Conservation (phyloP, 805 yeast species). For the Saturnispora besseyi region DNA sequence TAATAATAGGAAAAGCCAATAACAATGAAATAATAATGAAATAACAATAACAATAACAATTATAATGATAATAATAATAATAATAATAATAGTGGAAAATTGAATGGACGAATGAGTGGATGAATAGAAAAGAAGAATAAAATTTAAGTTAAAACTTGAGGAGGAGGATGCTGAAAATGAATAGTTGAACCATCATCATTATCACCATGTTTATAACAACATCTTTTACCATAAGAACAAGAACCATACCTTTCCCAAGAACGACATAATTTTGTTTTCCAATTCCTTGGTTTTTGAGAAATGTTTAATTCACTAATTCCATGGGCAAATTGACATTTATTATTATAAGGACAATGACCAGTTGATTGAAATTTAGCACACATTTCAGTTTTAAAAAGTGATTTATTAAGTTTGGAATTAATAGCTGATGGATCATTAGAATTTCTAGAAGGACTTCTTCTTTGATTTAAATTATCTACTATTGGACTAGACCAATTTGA, state of each 20-base stretch:
- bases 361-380: conserved; percentile 70
- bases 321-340: conserved; percentile 92
- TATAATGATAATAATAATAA: too few species aligned
- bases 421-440: background rate
- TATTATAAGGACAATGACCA: conserved; percentile 77
- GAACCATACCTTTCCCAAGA: conserved; percentile 77
- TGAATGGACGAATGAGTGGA: too few species aligned
- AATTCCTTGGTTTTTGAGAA: conserved; percentile 68
- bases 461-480: background rate
- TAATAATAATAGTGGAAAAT: too few species aligned
- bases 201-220: conserved; percentile 80
- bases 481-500: background rate
- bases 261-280: conserved; percentile 86
- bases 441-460: background rate
- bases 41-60: too few species aligned
- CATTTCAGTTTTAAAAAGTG: conserved; percentile 78
- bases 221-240: conserved; percentile 84
- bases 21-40: background rate
- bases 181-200: conserved; percentile 18
- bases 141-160: background rate
- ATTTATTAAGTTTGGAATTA: conserved; percentile 13
- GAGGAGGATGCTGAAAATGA: conserved; percentile 4
- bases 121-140: too few species aligned
- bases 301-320: conserved; percentile 68
- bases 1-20: background rate